Percentiles rank a stretch among this genome's conserved stretches.
phyloP scores from a whole-genome alignment of 305 asterid genomes.

The Solanum hybrid region DNA sequence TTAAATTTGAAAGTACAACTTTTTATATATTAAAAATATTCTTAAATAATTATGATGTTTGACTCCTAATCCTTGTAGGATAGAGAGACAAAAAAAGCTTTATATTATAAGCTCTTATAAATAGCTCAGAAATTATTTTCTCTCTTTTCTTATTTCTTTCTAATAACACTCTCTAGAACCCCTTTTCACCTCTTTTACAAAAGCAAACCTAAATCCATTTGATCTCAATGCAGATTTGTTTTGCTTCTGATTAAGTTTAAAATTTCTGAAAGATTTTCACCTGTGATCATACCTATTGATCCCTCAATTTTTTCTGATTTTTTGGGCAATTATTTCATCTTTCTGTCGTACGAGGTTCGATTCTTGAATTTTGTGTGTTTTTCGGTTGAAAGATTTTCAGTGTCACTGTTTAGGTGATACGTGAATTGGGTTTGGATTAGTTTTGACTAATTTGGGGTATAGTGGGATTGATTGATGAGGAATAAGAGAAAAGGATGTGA shows the following conservation, averaged over 20 bases:
- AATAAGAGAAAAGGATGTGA: slow-evolving; percentile 41
- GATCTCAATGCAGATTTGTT: not conserved
- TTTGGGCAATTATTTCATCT: not conserved
- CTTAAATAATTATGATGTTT: not conserved
- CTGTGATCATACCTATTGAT: not conserved
- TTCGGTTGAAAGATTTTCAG: not conserved
- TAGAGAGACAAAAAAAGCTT: not conserved
- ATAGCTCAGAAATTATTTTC: not conserved
- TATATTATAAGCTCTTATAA: not conserved
- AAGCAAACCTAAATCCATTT: not conserved
- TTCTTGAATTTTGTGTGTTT: not conserved
- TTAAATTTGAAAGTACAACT: not conserved
- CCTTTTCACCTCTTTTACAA: not conserved
- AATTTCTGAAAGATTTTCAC: not conserved
- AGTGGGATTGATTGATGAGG: slow-evolving; percentile 19
- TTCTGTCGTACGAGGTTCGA: not conserved
- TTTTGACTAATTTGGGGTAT: not conserved
- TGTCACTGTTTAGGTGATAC: not conserved
- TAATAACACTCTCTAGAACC: not conserved
- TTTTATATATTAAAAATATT: not conserved
- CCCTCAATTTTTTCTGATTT: not conserved
- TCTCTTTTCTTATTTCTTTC: not conserved
- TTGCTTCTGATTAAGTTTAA: not conserved
- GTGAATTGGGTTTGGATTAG: not conserved
- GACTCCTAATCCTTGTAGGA: not conserved